phyloP scores from a whole-genome alignment of 805 yeast species.

The Pichia insulana region DNA sequence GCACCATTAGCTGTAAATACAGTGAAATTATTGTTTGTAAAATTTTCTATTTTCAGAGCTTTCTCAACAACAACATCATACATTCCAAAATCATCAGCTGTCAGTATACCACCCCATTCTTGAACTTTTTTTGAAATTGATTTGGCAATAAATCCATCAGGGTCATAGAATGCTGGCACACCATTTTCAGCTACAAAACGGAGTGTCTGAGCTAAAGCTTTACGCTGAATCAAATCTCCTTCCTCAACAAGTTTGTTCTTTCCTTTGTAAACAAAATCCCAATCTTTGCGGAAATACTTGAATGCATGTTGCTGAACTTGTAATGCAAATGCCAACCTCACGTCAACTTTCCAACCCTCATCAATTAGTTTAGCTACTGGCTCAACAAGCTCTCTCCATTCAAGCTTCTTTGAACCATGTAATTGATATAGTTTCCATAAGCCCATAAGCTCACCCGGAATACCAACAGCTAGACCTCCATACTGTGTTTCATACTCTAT shows the following conservation, averaged over 20 bases:
- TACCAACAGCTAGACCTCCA: constrained; percentile 84
- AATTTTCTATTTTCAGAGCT: constrained; percentile 34
- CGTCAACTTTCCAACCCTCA: constrained; percentile 52
- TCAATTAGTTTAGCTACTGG: constrained; percentile 67
- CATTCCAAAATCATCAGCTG: constrained; percentile 52
- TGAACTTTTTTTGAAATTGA: constrained; percentile 43
- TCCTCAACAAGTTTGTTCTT: constrained; percentile 26
- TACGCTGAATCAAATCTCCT: constrained; percentile 59
- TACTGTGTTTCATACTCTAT: constrained; percentile 44
- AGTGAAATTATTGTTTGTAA: constrained; percentile 20
- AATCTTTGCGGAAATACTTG: constrained; percentile 31
- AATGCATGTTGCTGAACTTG: constrained; percentile 27
- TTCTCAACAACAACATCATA: constrained; percentile 46
- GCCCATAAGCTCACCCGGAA: constrained; percentile 90
- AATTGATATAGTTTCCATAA: constrained; percentile 47
- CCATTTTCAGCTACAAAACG: constrained; percentile 69
- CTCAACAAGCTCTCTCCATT: constrained; percentile 64
- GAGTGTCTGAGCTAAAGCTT: constrained; percentile 57
- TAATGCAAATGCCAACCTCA: constrained; percentile 36
- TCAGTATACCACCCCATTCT: constrained; percentile 58
- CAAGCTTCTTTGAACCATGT: constrained; percentile 63
- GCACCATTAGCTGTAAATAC: constrained; percentile 62
- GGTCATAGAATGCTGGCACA: constrained; percentile 73
- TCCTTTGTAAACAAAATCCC: constrained; percentile 46
- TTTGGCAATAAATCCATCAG: constrained; percentile 64